A percentile compares a stretch with the other conserved stretches of the same genome.
These are phyloP conservation scores for Alternaria burnsii DNA, from an alignment of 2,329 filamentous ascomycete genomes.

Conservation along the genomic window DNA sequence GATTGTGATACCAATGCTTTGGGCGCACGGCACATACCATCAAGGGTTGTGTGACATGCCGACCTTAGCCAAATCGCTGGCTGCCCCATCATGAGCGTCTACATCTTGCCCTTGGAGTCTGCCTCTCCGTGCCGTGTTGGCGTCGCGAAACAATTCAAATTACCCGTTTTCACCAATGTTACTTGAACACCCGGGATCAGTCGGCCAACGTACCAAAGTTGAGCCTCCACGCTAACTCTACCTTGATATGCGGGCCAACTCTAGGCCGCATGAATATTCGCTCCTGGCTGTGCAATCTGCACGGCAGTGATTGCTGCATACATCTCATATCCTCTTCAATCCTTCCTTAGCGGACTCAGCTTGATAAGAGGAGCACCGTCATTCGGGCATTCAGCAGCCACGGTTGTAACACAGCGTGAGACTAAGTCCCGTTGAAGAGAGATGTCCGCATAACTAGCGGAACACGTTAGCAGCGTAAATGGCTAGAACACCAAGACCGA, in stretches of 20 bases:
- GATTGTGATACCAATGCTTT: background rate
- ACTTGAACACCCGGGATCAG: background rate
- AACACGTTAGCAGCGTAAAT: background rate
- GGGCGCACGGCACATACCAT: background rate
- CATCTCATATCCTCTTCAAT: background rate
- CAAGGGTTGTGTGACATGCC: background rate
- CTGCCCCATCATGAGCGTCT: background rate
- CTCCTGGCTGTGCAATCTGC: conserved; percentile 4
- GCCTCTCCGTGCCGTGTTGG: background rate
- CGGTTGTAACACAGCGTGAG: conserved; percentile 1
- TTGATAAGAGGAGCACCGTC: background rate
- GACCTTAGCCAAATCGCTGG: background rate
- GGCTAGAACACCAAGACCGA: background rate
- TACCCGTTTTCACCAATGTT: background rate
- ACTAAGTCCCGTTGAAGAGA: background rate
- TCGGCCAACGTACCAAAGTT: conserved; percentile 5
- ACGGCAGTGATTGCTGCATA: background rate
- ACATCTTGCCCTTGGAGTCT: background rate
- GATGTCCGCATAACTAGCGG: background rate
- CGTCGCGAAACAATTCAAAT: conserved; percentile 3
- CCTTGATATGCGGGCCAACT: background rate
- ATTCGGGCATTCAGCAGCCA: conserved; percentile 5
- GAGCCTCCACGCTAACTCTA: background rate
- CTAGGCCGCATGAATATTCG: background rate
- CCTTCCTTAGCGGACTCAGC: background rate